A percentile compares a stretch with the other conserved stretches of the same genome.
These are phyloP conservation scores for Backusella tuberculispora DNA, from an alignment of 192 early-diverging fungal genomes.

Conservation along the genomic window DNA sequence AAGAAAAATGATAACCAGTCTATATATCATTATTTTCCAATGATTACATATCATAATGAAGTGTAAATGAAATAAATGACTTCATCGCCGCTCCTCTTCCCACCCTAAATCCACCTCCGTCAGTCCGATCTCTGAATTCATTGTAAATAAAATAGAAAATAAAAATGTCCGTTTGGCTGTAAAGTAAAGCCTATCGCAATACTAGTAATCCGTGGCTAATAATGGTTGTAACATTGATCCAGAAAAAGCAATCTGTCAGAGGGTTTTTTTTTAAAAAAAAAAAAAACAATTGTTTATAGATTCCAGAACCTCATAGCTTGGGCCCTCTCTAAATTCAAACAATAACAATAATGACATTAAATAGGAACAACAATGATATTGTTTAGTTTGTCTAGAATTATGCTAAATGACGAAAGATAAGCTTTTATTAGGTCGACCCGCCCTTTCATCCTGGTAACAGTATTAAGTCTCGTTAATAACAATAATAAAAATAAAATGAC, in stretches of 20 bases:
- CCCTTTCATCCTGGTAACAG: not conserved
- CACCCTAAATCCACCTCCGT: constrained; percentile 1
- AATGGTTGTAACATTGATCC: not conserved
- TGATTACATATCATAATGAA: not conserved
- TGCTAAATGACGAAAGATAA: not conserved
- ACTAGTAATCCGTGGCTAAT: not conserved
- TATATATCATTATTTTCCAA: not conserved
- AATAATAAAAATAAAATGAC: not conserved
- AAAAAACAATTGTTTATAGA: not conserved
- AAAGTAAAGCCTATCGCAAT: not conserved
- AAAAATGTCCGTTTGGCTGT: constrained; percentile 5
- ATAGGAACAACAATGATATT: not conserved
- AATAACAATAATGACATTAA: not conserved
- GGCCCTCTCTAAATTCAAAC: not conserved
- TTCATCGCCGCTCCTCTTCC: not conserved
- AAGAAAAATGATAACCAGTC: not conserved
- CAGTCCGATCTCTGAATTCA: not conserved
- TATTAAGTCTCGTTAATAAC: not conserved
- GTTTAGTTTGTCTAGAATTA: not conserved
- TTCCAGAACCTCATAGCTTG: not conserved
- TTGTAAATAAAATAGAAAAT: not conserved
- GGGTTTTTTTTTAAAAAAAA: no score
- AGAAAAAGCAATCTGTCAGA: not conserved
- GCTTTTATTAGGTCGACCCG: not conserved
- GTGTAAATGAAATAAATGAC: not conserved